Evolutionary conservation across 768 basidiomycete genomes (phyloP).

Genomic region (Sporobolomyces phaffii): DNA sequence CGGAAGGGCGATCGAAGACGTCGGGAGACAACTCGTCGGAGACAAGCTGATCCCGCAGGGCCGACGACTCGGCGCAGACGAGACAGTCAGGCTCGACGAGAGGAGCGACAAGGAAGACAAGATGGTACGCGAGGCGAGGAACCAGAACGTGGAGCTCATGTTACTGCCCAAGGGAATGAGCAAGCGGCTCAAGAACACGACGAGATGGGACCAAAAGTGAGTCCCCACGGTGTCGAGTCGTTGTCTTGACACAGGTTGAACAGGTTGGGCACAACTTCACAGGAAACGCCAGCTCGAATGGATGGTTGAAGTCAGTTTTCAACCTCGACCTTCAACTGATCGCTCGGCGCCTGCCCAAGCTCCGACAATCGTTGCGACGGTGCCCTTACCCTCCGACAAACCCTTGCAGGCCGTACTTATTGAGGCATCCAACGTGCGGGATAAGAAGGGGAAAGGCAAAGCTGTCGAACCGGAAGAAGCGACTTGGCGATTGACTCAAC

Average conservation of each 20-base stretch:
- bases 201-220: constrained; percentile 35
- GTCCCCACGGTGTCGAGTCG: background rate
- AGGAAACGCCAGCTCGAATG: constrained; percentile 35
- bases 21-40: constrained; percentile 23
- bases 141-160: constrained; percentile 31
- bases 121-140: constrained; percentile 31
- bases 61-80: constrained; percentile 1
- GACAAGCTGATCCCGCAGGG: constrained; percentile 32
- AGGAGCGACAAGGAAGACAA: constrained; percentile 34
- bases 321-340: constrained; percentile 20
- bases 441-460: constrained; percentile 33
- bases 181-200: constrained; percentile 27
- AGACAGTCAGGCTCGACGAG: constrained; percentile 27
- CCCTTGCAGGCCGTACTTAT: constrained; percentile 12
- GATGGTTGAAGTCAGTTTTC: constrained; percentile 32
- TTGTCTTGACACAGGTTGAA: background rate
- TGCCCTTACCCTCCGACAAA: background rate
- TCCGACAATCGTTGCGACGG: constrained; percentile 6
- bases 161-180: constrained; percentile 37
- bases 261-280: too few relatives aligned
- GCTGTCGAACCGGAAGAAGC: constrained; percentile 22
- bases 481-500: background rate
- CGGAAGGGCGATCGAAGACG: constrained; percentile 23
- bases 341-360: background rate
- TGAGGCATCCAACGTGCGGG: background rate